These are phyloP conservation scores for Hyphodiscus sp. DNA, from an alignment of 2,329 filamentous ascomycete genomes.

Conservation along the genomic window DNA sequence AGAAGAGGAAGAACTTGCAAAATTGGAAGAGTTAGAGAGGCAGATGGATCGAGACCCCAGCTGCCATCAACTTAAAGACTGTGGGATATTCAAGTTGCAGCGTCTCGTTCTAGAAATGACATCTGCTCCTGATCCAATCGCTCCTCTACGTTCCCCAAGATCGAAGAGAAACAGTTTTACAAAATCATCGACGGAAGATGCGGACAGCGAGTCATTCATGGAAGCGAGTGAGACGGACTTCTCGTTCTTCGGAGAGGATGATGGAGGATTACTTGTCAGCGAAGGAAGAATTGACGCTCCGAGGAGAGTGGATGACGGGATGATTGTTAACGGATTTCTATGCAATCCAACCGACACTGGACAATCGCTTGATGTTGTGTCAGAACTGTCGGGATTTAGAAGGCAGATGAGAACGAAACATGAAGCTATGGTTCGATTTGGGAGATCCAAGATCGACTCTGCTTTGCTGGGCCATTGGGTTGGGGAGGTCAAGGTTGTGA, in stretches of 20 bases:
- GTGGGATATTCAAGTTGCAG: conserved; percentile 3
- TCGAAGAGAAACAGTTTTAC: conserved; percentile 7
- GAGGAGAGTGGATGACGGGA: conserved; percentile 1
- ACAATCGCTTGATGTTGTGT: conserved; percentile 9
- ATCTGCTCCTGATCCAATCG: conserved; percentile 5
- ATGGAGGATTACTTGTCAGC: conserved; percentile 13
- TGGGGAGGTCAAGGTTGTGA: conserved; percentile 15
- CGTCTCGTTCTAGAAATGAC: conserved; percentile 15
- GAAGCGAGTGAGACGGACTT: conserved; percentile 12
- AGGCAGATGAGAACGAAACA: conserved; percentile 11
- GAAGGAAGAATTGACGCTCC: conserved; percentile 12
- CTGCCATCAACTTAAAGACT: background rate
- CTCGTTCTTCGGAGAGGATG: conserved; percentile 19
- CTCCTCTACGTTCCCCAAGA: background rate
- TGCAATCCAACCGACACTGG: background rate
- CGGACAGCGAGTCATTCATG: conserved; percentile 17
- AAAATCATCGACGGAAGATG: conserved; percentile 19
- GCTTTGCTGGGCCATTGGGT: conserved; percentile 18
- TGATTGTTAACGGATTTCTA: conserved; percentile 1
- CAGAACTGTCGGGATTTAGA: conserved; percentile 11
- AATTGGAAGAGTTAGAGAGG: conserved; percentile 3
- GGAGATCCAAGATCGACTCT: conserved; percentile 1
- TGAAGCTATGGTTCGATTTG: conserved; percentile 2
- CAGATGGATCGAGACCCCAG: background rate
- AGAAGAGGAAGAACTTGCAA: conserved; percentile 17